Evolutionary conservation across 2,329 filamentous ascomycete genomes (phyloP).

Genomic region (Colletotrichum sp.): DNA sequence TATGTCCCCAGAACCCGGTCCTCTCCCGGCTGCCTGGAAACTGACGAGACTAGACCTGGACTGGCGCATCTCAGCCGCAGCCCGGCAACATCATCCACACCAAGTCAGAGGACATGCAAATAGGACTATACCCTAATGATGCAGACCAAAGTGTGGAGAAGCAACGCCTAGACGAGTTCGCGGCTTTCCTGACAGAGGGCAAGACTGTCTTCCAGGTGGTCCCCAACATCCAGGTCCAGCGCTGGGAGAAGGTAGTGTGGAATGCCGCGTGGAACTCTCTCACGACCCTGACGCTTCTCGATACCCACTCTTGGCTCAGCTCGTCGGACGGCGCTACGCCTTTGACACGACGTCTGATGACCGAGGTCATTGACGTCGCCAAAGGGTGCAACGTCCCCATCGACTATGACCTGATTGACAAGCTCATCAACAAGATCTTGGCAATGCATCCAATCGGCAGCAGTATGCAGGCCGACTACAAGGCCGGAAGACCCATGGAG

Average conservation of each 20-base stretch:
- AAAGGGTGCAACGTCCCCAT: constrained; percentile 54
- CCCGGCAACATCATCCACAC: constrained; percentile 56
- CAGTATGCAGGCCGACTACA: constrained; percentile 65
- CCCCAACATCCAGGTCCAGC: constrained; percentile 59
- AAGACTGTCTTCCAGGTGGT: constrained; percentile 52
- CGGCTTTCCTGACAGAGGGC: constrained; percentile 42
- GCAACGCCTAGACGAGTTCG: constrained; percentile 43
- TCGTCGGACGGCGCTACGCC: constrained; percentile 50
- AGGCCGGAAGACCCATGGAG: constrained; percentile 63
- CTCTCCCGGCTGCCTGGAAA: neutral
- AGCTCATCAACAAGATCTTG: constrained; percentile 52
- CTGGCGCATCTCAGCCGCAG: constrained; percentile 54
- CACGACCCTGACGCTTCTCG: constrained; percentile 58
- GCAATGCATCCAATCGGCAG: constrained; percentile 47
- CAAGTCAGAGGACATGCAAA: constrained; percentile 58
- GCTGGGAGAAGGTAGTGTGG: constrained; percentile 66
- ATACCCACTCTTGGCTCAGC: constrained; percentile 56
- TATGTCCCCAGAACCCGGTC: constrained; percentile 31
- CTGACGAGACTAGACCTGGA: constrained; percentile 47
- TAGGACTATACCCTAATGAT: constrained; percentile 55
- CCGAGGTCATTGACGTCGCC: constrained; percentile 62
- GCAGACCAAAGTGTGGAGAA: constrained; percentile 33
- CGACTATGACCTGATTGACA: constrained; percentile 50
- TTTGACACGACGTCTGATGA: constrained; percentile 54
- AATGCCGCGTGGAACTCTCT: constrained; percentile 68